phyloP scores from a whole-genome alignment of 495 filamentous ascomycete genomes.

The Penicillium parvum region DNA sequence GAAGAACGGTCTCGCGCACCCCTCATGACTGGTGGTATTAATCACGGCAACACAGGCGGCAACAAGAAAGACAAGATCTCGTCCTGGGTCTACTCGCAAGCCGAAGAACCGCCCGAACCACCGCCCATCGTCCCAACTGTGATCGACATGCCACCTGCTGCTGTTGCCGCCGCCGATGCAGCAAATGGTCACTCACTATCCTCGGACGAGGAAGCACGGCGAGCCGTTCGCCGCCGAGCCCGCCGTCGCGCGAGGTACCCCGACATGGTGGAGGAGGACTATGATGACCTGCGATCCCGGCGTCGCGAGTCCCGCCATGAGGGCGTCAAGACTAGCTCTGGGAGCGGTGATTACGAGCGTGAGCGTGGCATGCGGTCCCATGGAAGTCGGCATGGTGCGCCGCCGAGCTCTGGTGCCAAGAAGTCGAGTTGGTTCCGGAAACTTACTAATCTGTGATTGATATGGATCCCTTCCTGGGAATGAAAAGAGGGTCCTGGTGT shows the following conservation, averaged over 20 bases:
- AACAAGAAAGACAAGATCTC: slow-evolving; percentile 51
- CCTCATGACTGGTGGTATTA: slow-evolving; percentile 27
- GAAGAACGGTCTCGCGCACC: slow-evolving; percentile 13
- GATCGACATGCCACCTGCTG: slow-evolving; percentile 46
- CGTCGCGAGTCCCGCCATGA: slow-evolving; percentile 31
- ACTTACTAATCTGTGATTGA: slow-evolving; percentile 32
- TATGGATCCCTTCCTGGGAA: background rate
- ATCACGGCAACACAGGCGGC: slow-evolving; percentile 13
- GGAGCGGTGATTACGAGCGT: slow-evolving; percentile 42
- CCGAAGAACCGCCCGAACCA: slow-evolving; percentile 53
- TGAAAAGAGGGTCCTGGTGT: too few species aligned
- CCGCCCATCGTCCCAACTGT: slow-evolving; percentile 53
- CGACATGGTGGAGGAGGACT: slow-evolving; percentile 36
- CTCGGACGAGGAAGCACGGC: slow-evolving; percentile 40
- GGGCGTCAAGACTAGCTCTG: slow-evolving; percentile 36
- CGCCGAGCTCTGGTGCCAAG: slow-evolving; percentile 31
- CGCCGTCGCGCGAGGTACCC: slow-evolving; percentile 37
- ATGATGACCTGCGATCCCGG: slow-evolving; percentile 33
- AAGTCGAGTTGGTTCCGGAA: slow-evolving; percentile 48
- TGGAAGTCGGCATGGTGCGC: slow-evolving; percentile 26
- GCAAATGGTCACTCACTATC: slow-evolving; percentile 34
- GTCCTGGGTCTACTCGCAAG: slow-evolving; percentile 56
- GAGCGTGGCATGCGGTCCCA: slow-evolving; percentile 36
- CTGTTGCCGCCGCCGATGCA: slow-evolving; percentile 17
- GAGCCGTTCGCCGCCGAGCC: slow-evolving; percentile 33